Conservation (phyloP, 2,329 filamentous ascomycete genomes). For the Colletotrichum viniferum region DNA sequence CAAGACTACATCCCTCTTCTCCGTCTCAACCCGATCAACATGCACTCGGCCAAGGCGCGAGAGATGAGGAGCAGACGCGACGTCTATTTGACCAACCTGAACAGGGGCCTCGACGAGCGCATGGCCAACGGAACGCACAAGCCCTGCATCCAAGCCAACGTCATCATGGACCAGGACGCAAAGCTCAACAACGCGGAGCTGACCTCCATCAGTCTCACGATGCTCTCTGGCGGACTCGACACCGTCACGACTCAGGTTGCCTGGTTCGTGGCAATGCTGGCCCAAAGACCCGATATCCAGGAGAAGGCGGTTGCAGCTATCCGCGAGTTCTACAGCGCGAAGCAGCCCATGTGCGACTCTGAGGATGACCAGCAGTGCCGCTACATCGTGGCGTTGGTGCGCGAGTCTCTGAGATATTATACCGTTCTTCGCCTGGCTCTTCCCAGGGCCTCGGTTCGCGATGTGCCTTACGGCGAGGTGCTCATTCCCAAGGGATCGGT, state of each 20-base stretch:
- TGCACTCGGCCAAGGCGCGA: conserved; percentile 60
- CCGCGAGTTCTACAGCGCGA: conserved; percentile 52
- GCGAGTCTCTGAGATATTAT: conserved; percentile 66
- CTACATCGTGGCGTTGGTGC: conserved; percentile 67
- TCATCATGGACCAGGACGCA: conserved; percentile 67
- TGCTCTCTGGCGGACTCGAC: conserved; percentile 71
- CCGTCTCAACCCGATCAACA: conserved; percentile 64
- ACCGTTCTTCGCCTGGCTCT: conserved; percentile 67
- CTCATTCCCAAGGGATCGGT: conserved; percentile 66
- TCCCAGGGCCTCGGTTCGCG: conserved; percentile 64
- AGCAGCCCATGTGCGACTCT: conserved; percentile 62
- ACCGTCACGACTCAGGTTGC: conserved; percentile 70
- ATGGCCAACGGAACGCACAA: conserved; percentile 65
- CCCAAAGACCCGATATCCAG: conserved; percentile 65
- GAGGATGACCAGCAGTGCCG: conserved; percentile 67
- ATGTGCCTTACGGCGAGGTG: conserved; percentile 61
- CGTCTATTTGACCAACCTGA: conserved; percentile 62
- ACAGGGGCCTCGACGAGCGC: conserved; percentile 61
- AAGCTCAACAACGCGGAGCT: conserved; percentile 67
- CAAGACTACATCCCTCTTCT: conserved; percentile 66
- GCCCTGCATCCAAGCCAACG: conserved; percentile 71
- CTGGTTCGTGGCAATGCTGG: conserved; percentile 67
- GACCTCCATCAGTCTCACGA: conserved; percentile 69
- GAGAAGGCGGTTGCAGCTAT: conserved; percentile 63
- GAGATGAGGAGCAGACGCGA: conserved; percentile 66